Conservation (phyloP, 257 asterid species). For the Hygrophila difformis region DNA sequence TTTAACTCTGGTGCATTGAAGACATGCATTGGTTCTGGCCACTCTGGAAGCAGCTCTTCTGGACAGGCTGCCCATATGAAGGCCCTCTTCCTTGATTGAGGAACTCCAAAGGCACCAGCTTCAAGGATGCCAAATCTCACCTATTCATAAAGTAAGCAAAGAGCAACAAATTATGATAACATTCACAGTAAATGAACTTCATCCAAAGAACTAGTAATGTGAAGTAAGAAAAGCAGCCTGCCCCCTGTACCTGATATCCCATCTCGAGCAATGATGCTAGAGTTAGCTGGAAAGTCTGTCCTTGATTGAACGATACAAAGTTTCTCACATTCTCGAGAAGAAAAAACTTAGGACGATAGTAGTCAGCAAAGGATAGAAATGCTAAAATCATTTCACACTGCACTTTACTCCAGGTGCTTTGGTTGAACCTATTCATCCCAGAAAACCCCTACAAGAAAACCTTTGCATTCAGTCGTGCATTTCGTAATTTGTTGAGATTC, state of each 20-base stretch:
- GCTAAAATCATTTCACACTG: conserved; percentile 97
- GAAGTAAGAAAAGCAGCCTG: neutral
- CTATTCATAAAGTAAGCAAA: conserved; percentile 20
- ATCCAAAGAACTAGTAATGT: no score
- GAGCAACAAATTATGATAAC: neutral
- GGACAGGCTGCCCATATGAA: conserved; percentile 98
- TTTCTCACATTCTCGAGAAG: conserved; percentile 93
- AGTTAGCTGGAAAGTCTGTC: conserved; percentile 88
- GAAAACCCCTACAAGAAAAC: conserved; percentile 73
- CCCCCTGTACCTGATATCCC: conserved; percentile 87
- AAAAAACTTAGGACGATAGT: conserved; percentile 82
- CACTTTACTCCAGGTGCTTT: conserved; percentile 95
- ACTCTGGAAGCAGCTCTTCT: conserved; percentile 80
- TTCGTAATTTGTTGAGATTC: no score
- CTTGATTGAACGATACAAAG: conserved; percentile 92
- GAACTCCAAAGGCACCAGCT: conserved; percentile 94
- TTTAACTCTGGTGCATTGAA: conserved; percentile 76
- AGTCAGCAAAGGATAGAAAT: conserved; percentile 87
- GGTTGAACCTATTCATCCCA: conserved; percentile 92
- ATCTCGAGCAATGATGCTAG: conserved; percentile 91
- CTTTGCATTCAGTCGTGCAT: no score
- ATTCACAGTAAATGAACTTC: no score
- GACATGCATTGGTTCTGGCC: conserved; percentile 99
- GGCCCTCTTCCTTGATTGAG: conserved; percentile 94
- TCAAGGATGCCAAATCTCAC: conserved; percentile 92